Base-by-base conservation (phyloP, 805 yeast genomes). In the Hanseniaspora vineae region DNA sequence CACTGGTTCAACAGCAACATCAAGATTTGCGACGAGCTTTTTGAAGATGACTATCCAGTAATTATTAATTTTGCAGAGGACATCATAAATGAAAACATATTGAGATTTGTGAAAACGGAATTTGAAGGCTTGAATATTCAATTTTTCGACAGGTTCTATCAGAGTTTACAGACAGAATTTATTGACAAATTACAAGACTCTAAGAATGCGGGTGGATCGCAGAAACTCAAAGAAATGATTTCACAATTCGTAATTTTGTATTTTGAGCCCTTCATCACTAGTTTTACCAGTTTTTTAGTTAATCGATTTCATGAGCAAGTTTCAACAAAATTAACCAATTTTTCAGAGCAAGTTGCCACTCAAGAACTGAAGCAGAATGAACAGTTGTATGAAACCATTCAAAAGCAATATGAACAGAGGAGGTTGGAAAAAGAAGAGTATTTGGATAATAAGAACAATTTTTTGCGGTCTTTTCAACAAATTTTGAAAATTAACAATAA, bases 401-500 rank as follows among this genome's bases (percentile, higher is more conserved):
- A 47, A 61, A 60, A 32, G 62, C 57, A 46, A 59, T 49, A 18
- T 56, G 54, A 50, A 51, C 57, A 12, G 60, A 37, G 17, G 17
- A 14, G 40, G 17, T 17, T 37, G 10, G 40, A 37, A 17, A 37
- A 18, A 15, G 40, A 37, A 37, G 40, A 37, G 19, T 37, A 37
- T 10, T 37, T 37, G 19, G 40, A 37, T 15, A 62, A 68, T 39
- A 76, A 77, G 50, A 69, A 69, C 55, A 86, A 81, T 54, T 72
- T 82, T 46, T 68, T 82, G 48, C 67, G 79, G 17, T 78, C 79
- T 52, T 82, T 82, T 61, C 73, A 78, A 12, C 81, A 77, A 54
- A 79, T 81, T 2, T 80, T 82, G 58, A 71, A 66, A 58, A 60
- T 64, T 51, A 63, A 58, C 46, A 50, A 55, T 46, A 58, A 60